Evolutionary conservation across 2,329 filamentous ascomycete genomes (phyloP), one percentile per base, ranked within the genome.

Genomic region (Sporothrix brasiliensis): DNA sequence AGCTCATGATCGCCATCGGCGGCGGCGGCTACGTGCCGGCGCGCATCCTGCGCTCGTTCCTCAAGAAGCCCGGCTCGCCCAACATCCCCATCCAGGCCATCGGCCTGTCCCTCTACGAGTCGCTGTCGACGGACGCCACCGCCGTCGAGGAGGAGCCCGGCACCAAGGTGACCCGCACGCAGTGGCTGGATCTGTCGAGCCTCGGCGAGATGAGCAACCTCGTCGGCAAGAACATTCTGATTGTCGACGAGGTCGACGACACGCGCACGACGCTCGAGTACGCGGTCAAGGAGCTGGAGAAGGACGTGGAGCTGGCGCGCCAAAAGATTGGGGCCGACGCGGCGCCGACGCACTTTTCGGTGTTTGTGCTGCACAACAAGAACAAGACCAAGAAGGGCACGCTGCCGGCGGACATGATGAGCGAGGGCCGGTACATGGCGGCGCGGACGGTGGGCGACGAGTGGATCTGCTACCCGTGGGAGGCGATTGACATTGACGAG

Each of bases 31-130:
- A 97, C 82, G 93, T 99, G 53, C 95, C 95, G 73, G 95, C 95
- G 60, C 92, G 95, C 77, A 99, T 99, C 80, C 88, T 99, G 74
- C 92, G 95, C 74, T 98, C 95, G 24, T 99, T 99, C 86, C 91
- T 99, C 80, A 97, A 97, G 86, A 88, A 89, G 79, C 86, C 92
- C 72, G 92, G 91, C 76, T 87, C 85, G 73, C 89, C 93, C 81
- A 99, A 99, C 84, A 99, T 99, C 78, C 94, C 95, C 75, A 99
- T 99, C 82, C 95, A 99, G 86, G 95, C 95, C 74, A 99, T 99
- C 80, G 95, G 95, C 65, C 91, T 99, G 74, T 98, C 94, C 27
- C 90, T 99, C 70, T 99, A 99, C 85, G 95, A 99, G 83, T 86
- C 89, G 73, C 90, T 98, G 63, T 79, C 85, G 67, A 83, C 83